A percentile compares a stretch with the other conserved stretches of the same genome.
These are phyloP conservation scores for Cutaneotrichosporon cutaneum DNA, from an alignment of 1,284 basidiomycete genomes.

Conservation along the genomic window DNA sequence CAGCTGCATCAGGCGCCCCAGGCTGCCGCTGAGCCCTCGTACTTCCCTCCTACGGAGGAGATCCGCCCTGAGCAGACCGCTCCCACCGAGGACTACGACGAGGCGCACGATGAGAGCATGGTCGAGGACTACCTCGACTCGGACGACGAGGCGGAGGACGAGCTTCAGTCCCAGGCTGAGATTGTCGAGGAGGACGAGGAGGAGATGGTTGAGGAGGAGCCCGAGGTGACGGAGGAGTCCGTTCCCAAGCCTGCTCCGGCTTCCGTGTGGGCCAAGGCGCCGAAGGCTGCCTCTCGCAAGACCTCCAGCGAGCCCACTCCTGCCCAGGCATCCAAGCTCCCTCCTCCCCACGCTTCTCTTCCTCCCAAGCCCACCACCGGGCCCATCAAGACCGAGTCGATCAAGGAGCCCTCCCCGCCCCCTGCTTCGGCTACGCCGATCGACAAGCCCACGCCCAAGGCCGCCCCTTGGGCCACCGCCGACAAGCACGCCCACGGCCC, in stretches of 20 bases:
- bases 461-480: constrained; percentile 49
- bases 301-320: constrained; percentile 34
- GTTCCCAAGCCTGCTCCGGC: constrained; percentile 12
- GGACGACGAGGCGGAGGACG: constrained; percentile 9
- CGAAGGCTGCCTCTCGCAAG: constrained; percentile 18
- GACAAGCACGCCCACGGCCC: constrained; percentile 56
- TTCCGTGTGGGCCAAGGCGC: not conserved
- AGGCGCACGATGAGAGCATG: constrained; percentile 15
- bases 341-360: constrained; percentile 36
- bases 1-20: constrained; percentile 13
- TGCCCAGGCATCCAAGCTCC: constrained; percentile 37
- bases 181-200: constrained; percentile 12
- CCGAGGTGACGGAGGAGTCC: constrained; percentile 7
- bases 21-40: constrained; percentile 21
- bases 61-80: constrained; percentile 14
- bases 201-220: constrained; percentile 1
- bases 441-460: constrained; percentile 29
- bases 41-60: constrained; percentile 29
- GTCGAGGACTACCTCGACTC: constrained; percentile 14
- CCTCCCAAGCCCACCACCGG: constrained; percentile 56
- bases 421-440: constrained; percentile 14
- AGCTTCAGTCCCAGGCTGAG: constrained; percentile 1
- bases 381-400: constrained; percentile 56
- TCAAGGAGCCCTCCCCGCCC: constrained; percentile 61
- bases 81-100: constrained; percentile 8